Percentiles rank a stretch among this genome's conserved stretches.
phyloP scores from a whole-genome alignment of 345 rosid species.

The Cochlearia excelsa region DNA sequence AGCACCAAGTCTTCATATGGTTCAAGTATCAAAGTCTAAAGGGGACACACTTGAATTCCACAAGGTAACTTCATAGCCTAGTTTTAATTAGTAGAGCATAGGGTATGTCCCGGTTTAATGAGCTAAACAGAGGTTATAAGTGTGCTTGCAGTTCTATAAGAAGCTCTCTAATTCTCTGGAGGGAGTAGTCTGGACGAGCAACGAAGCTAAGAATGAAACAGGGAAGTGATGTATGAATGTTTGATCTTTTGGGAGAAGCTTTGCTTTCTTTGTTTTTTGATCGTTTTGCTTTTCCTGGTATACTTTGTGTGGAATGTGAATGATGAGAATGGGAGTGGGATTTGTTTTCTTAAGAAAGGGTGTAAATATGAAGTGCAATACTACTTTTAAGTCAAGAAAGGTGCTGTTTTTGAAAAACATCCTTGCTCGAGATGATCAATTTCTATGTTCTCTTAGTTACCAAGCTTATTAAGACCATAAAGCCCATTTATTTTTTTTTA shows the following conservation, averaged over 20 bases:
- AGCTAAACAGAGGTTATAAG: constrained; percentile 11
- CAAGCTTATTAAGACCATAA: too few species aligned
- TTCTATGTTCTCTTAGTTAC: too few species aligned
- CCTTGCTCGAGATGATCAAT: background rate
- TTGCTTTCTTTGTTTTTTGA: constrained; percentile 20
- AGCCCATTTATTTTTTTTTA: too few species aligned
- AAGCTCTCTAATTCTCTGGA: constrained; percentile 73
- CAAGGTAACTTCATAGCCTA: constrained; percentile 45
- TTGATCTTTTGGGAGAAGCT: constrained; percentile 5
- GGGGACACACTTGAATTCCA: constrained; percentile 97
- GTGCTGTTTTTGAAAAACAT: background rate
- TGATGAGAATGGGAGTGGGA: constrained; percentile 15
- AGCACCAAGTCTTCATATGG: constrained; percentile 93
- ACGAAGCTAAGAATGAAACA: constrained; percentile 62
- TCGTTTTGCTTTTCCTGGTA: constrained; percentile 12
- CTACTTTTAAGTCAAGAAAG: background rate
- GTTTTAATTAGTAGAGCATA: constrained; percentile 1
- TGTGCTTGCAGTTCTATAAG: constrained; percentile 73
- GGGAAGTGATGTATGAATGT: constrained; percentile 17
- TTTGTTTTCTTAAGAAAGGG: constrained; percentile 15
- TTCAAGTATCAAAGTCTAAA: constrained; percentile 85
- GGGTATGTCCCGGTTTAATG: background rate
- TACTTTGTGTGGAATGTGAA: background rate
- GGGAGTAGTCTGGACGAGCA: constrained; percentile 91
- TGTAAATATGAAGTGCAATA: constrained; percentile 18